These are phyloP conservation scores for Elsinoe australis DNA, from an alignment of 2,329 filamentous ascomycete species.

Conservation along the genomic window DNA sequence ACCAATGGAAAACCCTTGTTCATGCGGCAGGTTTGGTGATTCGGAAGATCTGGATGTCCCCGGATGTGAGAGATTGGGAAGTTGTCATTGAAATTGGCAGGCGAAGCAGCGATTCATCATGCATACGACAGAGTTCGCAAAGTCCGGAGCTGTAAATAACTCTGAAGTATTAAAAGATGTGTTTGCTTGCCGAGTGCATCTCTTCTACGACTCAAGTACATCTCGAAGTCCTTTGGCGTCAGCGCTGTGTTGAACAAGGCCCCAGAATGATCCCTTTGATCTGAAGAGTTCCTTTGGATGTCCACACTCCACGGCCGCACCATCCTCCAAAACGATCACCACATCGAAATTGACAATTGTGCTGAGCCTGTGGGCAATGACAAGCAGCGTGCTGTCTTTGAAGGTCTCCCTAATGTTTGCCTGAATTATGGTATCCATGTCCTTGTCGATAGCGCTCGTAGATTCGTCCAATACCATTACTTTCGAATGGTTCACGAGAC, in stretches of 20 bases:
- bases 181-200: not conserved
- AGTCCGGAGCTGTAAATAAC: no score
- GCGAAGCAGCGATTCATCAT: no score
- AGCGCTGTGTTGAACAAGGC: not conserved
- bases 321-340: conserved; percentile 46
- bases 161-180: no score
- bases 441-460: conserved; percentile 28
- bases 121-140: no score
- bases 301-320: conserved; percentile 39
- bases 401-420: conserved; percentile 43
- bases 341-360: conserved; percentile 49
- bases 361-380: conserved; percentile 50
- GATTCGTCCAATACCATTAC: conserved; percentile 43
- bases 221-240: not conserved
- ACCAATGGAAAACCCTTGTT: conserved; percentile 27
- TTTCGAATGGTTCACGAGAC: conserved; percentile 49
- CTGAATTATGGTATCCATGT: conserved; percentile 19
- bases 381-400: conserved; percentile 50
- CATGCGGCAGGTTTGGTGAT: conserved; percentile 26
- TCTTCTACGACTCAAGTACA: not conserved
- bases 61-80: conserved; percentile 3
- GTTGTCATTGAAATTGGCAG: conserved; percentile 2
- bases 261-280: conserved; percentile 10
- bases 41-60: conserved; percentile 25
- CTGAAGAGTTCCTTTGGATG: conserved; percentile 22